A percentile compares a stretch with the other conserved stretches of the same genome.
phyloP scores from a whole-genome alignment of 2,329 filamentous ascomycete species.

The Paecilomyces sp. region DNA sequence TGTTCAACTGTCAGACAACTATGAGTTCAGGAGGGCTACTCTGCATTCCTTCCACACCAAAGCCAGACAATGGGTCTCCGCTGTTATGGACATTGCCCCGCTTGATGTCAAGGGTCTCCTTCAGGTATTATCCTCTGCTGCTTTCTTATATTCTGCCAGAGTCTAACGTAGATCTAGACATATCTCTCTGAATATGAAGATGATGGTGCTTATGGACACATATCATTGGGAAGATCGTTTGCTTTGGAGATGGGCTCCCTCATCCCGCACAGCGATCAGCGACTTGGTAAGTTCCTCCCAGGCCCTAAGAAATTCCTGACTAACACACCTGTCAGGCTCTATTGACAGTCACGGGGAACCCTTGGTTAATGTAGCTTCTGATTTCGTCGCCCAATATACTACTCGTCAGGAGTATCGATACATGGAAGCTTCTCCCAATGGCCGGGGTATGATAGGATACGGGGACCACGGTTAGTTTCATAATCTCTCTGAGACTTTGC shows the following conservation, averaged over 20 bases:
- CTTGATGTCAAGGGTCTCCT: slow-evolving; percentile 91
- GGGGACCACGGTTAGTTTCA: slow-evolving; percentile 9
- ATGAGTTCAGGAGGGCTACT: slow-evolving; percentile 70
- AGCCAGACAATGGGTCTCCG: slow-evolving; percentile 72
- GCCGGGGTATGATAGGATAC: slow-evolving; percentile 4
- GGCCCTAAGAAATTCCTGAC: background rate
- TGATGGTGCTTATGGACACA: slow-evolving; percentile 81
- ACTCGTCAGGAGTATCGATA: slow-evolving; percentile 93
- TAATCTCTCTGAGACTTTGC: background rate
- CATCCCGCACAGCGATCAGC: slow-evolving; percentile 79
- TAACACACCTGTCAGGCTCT: slow-evolving; percentile 38
- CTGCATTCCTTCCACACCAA: slow-evolving; percentile 69
- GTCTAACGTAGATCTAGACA: slow-evolving; percentile 47
- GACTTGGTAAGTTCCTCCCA: slow-evolving; percentile 47
- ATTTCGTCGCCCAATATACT: slow-evolving; percentile 95
- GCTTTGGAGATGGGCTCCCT: slow-evolving; percentile 84
- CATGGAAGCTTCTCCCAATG: slow-evolving; percentile 55
- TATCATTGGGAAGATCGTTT: slow-evolving; percentile 88
- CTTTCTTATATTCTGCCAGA: background rate
- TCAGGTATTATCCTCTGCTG: slow-evolving; percentile 36
- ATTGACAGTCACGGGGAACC: slow-evolving; percentile 68
- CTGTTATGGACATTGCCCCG: slow-evolving; percentile 76
- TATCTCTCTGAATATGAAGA: slow-evolving; percentile 95
- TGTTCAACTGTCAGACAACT: slow-evolving; percentile 91
- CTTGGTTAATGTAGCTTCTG: slow-evolving; percentile 83